These are phyloP conservation scores for Mortierella sp. DNA, from an alignment of 371 early-diverging fungal species.

Conservation along the genomic window DNA sequence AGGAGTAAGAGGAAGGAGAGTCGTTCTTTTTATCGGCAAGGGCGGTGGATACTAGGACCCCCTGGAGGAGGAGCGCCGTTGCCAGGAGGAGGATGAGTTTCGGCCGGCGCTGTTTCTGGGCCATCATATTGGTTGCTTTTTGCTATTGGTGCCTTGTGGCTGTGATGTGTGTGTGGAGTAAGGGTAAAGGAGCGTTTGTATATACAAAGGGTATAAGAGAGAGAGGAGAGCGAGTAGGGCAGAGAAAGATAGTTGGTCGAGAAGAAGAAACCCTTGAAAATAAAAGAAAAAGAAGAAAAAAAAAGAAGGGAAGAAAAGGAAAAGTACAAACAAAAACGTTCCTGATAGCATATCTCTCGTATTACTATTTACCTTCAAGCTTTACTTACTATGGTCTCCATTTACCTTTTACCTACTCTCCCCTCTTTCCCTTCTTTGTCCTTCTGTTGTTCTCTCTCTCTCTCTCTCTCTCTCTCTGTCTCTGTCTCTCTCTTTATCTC, in stretches of 20 bases:
- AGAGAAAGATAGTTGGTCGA: not conserved
- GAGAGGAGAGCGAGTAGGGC: not conserved
- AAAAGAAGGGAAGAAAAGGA: conserved; percentile 18
- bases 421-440: not conserved
- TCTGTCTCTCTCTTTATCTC: no score
- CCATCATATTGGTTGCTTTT: conserved; percentile 12
- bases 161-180: not conserved
- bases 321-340: no score
- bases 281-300: not conserved
- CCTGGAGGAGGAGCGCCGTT: conserved; percentile 25
- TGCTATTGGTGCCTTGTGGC: not conserved
- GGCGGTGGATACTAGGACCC: not conserved
- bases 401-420: no score
- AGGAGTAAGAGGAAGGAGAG: not conserved
- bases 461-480: not conserved
- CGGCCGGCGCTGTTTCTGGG: conserved; percentile 15
- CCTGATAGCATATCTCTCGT: no score
- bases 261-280: not conserved
- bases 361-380: no score
- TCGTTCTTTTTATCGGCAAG: not conserved
- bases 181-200: not conserved
- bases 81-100: conserved; percentile 23
- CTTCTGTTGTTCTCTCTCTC: no score
- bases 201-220: not conserved
- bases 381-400: no score